These are phyloP conservation scores for Chenopodium suecicum DNA, from an alignment of 148 eudicot species.

Conservation along the genomic window DNA sequence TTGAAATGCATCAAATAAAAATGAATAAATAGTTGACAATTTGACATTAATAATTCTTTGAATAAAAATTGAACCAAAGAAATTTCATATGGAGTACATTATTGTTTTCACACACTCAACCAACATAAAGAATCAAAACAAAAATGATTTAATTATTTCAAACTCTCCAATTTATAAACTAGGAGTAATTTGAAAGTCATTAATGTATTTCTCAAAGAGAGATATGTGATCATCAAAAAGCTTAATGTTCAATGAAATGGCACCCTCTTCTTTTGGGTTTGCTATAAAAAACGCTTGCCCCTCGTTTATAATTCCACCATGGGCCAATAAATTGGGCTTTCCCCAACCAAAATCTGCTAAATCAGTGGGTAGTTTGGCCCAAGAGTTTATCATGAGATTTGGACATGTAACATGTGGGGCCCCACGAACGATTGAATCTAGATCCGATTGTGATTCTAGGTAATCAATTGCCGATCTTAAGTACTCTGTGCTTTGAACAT, in stretches of 20 bases:
- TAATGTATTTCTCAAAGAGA: conserved; percentile 23
- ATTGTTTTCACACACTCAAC: no score
- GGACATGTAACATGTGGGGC: conserved; percentile 28
- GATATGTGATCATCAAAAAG: conserved; percentile 30
- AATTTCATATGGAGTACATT: no score
- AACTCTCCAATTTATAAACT: no score
- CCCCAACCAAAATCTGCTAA: conserved; percentile 45
- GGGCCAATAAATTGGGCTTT: conserved; percentile 33
- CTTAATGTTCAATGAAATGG: conserved; percentile 26
- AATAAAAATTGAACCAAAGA: no score
- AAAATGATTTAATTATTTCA: no score
- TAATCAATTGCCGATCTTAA: conserved; percentile 34
- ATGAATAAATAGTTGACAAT: no score
- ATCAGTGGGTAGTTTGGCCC: conserved; percentile 32
- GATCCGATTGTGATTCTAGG: conserved; percentile 29
- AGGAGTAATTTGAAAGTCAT: conserved; percentile 6
- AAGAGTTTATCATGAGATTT: conserved; percentile 32
- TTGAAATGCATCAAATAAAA: no score
- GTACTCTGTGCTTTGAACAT: conserved; percentile 23
- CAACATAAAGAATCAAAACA: no score
- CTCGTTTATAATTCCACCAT: conserved; percentile 28
- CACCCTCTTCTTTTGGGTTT: conserved; percentile 14
- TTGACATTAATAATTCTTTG: no score
- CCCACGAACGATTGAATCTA: conserved; percentile 13
- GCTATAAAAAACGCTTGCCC: conserved; percentile 29